Evolutionary conservation across 768 basidiomycete species (phyloP), one percentile per base, ranked within the genome.

Genomic region (Tulasnella calospora): DNA sequence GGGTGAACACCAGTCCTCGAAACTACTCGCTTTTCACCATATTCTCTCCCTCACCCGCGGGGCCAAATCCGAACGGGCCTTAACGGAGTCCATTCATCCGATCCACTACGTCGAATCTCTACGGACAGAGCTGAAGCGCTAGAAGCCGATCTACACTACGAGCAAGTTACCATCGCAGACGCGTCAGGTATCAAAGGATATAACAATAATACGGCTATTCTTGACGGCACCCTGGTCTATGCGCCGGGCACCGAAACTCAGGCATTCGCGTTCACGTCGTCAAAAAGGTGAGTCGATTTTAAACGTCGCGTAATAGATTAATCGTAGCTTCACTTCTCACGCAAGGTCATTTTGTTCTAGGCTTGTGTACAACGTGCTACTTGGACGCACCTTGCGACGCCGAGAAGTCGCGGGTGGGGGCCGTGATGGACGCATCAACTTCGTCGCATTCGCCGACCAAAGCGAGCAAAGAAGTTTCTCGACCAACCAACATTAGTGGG

Each of bases 21-120:
- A 99, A 99, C 85, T 99, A 92, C 87, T 99, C 99, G 90, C 89
- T 98, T 69, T 99, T 98, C 86, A 96, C 96, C 0, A 97, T 97
- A n/a, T 88, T 99, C 38, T 87, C 99, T 13, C 98, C 97, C 2
- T 96, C 95, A 78, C 97, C 98, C 57, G 96, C 38, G 38, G 38
- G 5, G 38, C 38, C 38, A 38, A 40, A 40, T 40, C 13, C 40
- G 40, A 40, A 40, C 13, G 40, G 40, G 40, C 40, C 40, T 40
- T 40, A 12, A 40, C 40, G 3, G 4, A 40, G 40, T 9, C 40
- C 8, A 9, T 40, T 40, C 40, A 40, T 40, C 13, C 40, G 8
- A 40, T 40, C 8, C 51, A 55, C 21, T 23, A 5, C 83, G 87
- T 98, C 81, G 94, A 96, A 0, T 91, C 97, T 51, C 96, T 9